phyloP scores from a whole-genome alignment of 768 basidiomycete species.

The Mycena galericulata region DNA sequence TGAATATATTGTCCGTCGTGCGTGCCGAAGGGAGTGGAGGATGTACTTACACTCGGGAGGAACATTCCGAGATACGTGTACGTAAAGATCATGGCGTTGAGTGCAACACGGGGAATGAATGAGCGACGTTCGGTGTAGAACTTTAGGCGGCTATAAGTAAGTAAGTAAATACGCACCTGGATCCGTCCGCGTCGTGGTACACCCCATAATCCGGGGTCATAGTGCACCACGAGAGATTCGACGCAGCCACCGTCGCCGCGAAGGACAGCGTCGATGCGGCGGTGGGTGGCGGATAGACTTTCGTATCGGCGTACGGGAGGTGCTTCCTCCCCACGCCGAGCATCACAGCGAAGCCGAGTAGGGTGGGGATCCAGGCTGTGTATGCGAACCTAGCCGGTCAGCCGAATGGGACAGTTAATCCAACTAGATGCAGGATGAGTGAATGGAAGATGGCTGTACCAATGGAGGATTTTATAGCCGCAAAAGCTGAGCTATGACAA shows the following conservation, averaged over 20 bases:
- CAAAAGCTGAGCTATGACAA: constrained; percentile 76
- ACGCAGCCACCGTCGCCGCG: constrained; percentile 52
- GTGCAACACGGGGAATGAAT: background rate
- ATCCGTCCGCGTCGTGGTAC: constrained; percentile 44
- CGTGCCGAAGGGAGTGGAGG: too few species aligned
- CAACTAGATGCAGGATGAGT: too few species aligned
- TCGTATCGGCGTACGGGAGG: constrained; percentile 55
- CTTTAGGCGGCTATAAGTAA: too few species aligned
- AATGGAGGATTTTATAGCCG: constrained; percentile 71
- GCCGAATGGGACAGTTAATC: too few species aligned
- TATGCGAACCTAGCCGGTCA: constrained; percentile 59
- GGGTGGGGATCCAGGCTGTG: constrained; percentile 75
- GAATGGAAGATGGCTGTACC: too few species aligned
- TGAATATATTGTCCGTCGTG: background rate
- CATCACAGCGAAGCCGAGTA: constrained; percentile 71
- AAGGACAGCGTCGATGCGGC: constrained; percentile 50
- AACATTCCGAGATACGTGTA: constrained; percentile 77
- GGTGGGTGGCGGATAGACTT: constrained; percentile 43
- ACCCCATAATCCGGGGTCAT: constrained; percentile 60
- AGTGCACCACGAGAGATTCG: constrained; percentile 56
- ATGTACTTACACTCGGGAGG: constrained; percentile 70
- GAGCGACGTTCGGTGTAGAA: background rate
- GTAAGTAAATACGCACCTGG: constrained; percentile 28
- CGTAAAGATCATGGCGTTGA: constrained; percentile 65
- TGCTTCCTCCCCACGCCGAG: constrained; percentile 75